Evolutionary conservation across 257 asterid genomes (phyloP), one percentile per base, ranked within the genome.

Genomic region (Phtheirospermum japonicum): DNA sequence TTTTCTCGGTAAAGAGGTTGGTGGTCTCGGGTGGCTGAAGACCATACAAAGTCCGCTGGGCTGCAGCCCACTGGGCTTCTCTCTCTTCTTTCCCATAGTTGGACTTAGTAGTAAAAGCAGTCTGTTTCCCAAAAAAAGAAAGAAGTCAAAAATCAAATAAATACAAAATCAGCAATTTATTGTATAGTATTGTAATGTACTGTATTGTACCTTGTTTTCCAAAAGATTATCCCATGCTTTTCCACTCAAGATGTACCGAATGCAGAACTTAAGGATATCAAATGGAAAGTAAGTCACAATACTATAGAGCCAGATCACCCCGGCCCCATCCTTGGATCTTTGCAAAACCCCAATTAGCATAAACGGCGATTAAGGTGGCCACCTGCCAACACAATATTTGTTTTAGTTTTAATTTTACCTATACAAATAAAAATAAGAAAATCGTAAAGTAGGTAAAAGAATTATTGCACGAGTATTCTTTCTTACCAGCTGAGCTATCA

Each of bases 261-360:
- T 50, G 56, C 30, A 50, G 56, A 50, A 50, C 17, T 50, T 50
- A 3, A 50, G 31, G 9, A 50, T 18, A 30, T 50, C 56, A 1
- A 50, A 30, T 7, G 56, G 53, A 4, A 46, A 2, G 28, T 48
- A 48, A 48, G 54, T 48, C 54, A 89, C 83, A 0, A 82, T 0
- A 51, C 90, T 93, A 84, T 66, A 93, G 7, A 89, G 57, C 99
- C 99, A 93, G 70, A 93, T 77, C 0, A 93, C 95, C 30, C 97
- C 97, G 1, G 99, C 99, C 99, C 99, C 95, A 82, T n/a, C 99
- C 99, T 62, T 83, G 59, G 51, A 93, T 85, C 76, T 86, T 82
- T 46, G 99, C 99, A 9, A 93, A 89, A 0, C 57, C 57, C 99
- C 95, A 86, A 82, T 83, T 62, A 12, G 97, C 96, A 55, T 89